These are phyloP conservation scores for Anisogramma anomala DNA, from an alignment of 2,329 filamentous ascomycete genomes.

Conservation along the genomic window DNA sequence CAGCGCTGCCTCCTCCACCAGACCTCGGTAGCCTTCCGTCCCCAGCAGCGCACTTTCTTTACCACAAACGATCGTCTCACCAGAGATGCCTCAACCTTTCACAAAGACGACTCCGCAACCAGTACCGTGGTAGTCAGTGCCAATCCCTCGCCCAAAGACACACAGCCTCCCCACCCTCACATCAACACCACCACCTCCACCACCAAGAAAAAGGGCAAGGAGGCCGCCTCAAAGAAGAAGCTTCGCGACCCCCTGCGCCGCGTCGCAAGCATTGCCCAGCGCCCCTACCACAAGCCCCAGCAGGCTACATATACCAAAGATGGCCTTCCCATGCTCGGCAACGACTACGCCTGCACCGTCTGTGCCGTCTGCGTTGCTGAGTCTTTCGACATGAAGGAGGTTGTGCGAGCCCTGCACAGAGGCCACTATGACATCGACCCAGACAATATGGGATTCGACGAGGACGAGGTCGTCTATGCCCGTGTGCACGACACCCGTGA, in stretches of 20 bases:
- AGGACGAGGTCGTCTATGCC: conserved; percentile 52
- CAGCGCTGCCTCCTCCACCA: conserved; percentile 32
- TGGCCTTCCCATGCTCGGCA: conserved; percentile 17
- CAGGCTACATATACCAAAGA: conserved; percentile 32
- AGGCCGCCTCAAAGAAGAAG: conserved; percentile 43
- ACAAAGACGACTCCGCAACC: conserved; percentile 3
- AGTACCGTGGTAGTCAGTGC: background rate
- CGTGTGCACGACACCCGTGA: conserved; percentile 45
- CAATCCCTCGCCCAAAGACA: background rate
- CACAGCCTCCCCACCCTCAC: too few species aligned
- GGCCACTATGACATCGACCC: conserved; percentile 53
- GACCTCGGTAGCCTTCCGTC: conserved; percentile 30
- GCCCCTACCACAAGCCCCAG: conserved; percentile 27
- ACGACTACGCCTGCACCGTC: conserved; percentile 33
- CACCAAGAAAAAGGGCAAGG: background rate
- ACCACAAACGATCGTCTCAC: conserved; percentile 50
- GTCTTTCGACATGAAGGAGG: conserved; percentile 51
- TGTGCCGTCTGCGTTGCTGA: conserved; percentile 52
- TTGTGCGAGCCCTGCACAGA: conserved; percentile 43
- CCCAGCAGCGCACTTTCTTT: conserved; percentile 51
- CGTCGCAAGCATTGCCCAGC: conserved; percentile 77
- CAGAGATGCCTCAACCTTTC: conserved; percentile 22
- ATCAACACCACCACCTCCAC: background rate
- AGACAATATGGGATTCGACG: conserved; percentile 48
- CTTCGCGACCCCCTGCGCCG: conserved; percentile 71